Percentiles rank a stretch among this genome's conserved stretches.
phyloP scores from a whole-genome alignment of 2,329 filamentous ascomycete species.

The Cercospora beticola region DNA sequence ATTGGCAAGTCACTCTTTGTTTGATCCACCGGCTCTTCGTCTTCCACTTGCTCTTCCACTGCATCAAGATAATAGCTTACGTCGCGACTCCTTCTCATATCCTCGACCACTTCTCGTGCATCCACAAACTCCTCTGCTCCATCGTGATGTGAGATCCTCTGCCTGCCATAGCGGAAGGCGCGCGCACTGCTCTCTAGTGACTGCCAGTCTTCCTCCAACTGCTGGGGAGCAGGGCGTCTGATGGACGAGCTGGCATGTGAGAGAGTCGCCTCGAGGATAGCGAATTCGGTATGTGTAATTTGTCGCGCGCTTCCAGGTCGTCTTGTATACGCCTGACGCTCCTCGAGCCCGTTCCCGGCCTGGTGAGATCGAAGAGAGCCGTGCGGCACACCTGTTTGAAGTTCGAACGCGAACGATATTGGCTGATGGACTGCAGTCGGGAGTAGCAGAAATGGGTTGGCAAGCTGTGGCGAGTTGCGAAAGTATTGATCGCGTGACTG shows the following conservation, averaged over 20 bases:
- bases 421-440: constrained; percentile 5
- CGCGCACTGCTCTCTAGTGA: not conserved
- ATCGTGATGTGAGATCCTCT: not conserved
- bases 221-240: not conserved
- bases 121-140: not conserved
- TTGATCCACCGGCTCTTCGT: not conserved
- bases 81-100: not conserved
- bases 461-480: not conserved
- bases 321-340: not conserved
- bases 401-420: constrained; percentile 9
- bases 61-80: constrained; percentile 4
- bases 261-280: not conserved
- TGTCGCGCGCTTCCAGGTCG: not conserved
- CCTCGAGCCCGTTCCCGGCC: not conserved
- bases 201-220: constrained; percentile 8
- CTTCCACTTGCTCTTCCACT: constrained; percentile 5
- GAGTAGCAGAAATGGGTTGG: not conserved
- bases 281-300: constrained; percentile 1
- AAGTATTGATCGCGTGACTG: not conserved
- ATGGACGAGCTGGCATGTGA: not conserved
- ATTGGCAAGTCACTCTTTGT: not conserved
- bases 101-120: not conserved
- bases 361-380: not conserved
- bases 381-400: not conserved
- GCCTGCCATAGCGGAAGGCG: not conserved